Base-by-base conservation (phyloP, 192 early-diverging fungal species). In the Coemansia sp. region DNA sequence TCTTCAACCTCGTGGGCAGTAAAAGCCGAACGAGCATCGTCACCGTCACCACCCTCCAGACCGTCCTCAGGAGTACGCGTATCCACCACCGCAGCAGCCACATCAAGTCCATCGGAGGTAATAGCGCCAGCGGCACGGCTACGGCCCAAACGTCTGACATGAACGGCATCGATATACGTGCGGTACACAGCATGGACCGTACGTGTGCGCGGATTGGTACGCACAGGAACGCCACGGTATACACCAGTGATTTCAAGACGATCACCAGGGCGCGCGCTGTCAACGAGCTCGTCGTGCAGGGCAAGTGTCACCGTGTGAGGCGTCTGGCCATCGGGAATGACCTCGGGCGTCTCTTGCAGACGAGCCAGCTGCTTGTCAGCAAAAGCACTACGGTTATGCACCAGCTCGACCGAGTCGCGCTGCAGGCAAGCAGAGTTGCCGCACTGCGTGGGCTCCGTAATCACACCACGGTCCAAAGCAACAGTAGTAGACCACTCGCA, bases 301-400 rank as follows among this genome's bases (percentile, higher is more conserved):
- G 83, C 88, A 58, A 98, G 51, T 0, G 94, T 86, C 6, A 98
- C 91, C 10, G 91, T 92, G 63, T 98, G 91, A n/a, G 95, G 95
- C 9, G 95, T 98, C 67, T 98, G 93, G 26, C 95, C 95, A 50
- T 97, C 95, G 20, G 95, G 95, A 33, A 95, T 92, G 20, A 55
- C 72, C 77, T 86, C 89, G 48, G 93, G 95, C 30, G 93, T 98
- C 72, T 98, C 95, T 60, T 98, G 95, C 69, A 98, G 80, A 28
- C 91, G 69, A 46, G 83, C 83, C 25, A 97, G 81, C 78, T 99
- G 96, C 67, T 93, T 97, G 69, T 97, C 90, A 1, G 88, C 81
- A 53, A 95, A 98, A 13, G 71, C 53, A 62, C 91, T 94, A n/a
- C 94, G 86, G 73, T 98, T 97, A 71, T 98, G 95, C 25, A 97